These are phyloP conservation scores for Pythium periplocum DNA, from an alignment of 352 stramenopile species.

Conservation along the genomic window DNA sequence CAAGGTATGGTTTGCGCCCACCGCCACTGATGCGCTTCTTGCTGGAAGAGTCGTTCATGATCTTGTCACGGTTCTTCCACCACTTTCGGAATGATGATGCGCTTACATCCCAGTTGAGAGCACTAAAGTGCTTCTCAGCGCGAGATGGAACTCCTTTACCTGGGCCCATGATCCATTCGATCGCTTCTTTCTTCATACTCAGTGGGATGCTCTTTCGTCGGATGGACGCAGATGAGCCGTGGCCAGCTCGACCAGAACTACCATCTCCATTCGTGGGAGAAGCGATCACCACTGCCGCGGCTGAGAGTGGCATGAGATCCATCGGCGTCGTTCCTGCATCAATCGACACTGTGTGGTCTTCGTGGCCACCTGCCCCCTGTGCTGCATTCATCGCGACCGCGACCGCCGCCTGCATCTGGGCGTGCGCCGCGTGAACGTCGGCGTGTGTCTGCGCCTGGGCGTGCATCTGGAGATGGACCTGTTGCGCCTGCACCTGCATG, in stretches of 20 bases:
- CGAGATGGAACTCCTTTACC: conserved; percentile 65
- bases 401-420: conserved; percentile 5
- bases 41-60: conserved; percentile 56
- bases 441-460: conserved; percentile 5
- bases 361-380: neutral
- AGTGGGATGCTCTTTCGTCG: conserved; percentile 74
- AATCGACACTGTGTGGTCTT: conserved; percentile 14
- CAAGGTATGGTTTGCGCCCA: conserved; percentile 64
- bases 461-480: conserved; percentile 15
- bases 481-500: conserved; percentile 45
- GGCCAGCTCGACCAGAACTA: neutral
- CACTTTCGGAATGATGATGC: conserved; percentile 78
- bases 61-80: conserved; percentile 83
- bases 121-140: conserved; percentile 69
- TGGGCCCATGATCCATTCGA: conserved; percentile 71
- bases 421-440: conserved; percentile 2
- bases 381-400: conserved; percentile 18
- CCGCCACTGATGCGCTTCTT: conserved; percentile 74
- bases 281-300: conserved; percentile 9
- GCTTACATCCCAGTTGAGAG: conserved; percentile 68
- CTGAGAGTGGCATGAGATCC: conserved; percentile 27
- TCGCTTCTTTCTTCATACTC: conserved; percentile 81
- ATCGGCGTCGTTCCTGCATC: conserved; percentile 12
- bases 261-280: conserved; percentile 3
- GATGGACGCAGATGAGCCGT: conserved; percentile 13